A percentile compares a stretch with the other conserved stretches of the same genome.
These are phyloP conservation scores for Telopea speciosissima DNA, from an alignment of 177 flowering plant species.

Conservation along the genomic window DNA sequence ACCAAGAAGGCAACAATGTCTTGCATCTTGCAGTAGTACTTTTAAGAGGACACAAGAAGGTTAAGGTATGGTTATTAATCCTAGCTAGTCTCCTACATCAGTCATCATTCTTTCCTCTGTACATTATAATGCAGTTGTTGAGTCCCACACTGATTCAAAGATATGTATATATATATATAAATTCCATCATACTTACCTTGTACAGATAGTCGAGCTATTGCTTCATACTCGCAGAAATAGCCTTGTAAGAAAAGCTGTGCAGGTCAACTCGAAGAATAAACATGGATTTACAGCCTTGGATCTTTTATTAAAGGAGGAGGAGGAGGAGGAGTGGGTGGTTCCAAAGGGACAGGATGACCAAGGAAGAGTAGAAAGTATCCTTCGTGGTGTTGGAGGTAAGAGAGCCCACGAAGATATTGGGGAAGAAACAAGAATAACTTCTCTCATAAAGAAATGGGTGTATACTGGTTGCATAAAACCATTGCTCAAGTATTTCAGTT, in stretches of 20 bases:
- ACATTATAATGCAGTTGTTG: too few species aligned
- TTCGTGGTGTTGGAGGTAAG: neutral
- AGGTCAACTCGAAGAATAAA: neutral
- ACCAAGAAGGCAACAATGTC: conserved; percentile 23
- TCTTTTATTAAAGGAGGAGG: too few species aligned
- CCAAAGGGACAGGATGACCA: neutral
- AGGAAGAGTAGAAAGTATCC: neutral
- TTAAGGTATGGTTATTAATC: too few species aligned
- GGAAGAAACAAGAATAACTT: too few species aligned
- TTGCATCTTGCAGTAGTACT: conserved; percentile 25
- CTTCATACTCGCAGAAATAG: neutral
- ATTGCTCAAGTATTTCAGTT: neutral
- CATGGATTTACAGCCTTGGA: neutral
- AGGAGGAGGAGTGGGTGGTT: too few species aligned
- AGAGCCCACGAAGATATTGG: neutral
- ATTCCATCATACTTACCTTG: neutral
- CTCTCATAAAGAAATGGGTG: too few species aligned
- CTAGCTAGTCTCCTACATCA: too few species aligned
- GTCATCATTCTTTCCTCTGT: too few species aligned
- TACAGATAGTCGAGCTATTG: neutral
- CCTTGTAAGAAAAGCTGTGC: neutral
- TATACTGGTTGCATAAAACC: too few species aligned
- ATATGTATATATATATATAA: too few species aligned
- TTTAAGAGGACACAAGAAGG: too few species aligned
- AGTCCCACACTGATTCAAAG: too few species aligned